Evolutionary conservation across 768 basidiomycete species (phyloP).

Genomic region (Psilocybe subaeruginosa): DNA sequence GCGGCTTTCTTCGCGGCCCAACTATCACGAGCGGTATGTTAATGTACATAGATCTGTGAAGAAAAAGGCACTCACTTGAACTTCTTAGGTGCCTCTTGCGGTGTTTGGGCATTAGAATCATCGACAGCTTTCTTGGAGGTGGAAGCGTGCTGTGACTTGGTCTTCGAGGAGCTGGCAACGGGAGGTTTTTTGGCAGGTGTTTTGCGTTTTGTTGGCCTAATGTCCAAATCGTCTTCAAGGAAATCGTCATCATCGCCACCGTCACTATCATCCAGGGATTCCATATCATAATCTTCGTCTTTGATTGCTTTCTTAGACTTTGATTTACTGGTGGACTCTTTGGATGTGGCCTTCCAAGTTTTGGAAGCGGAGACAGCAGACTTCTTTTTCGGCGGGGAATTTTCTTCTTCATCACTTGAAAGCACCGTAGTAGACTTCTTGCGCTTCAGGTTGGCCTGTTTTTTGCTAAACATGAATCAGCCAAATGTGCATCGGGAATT

Average conservation of each 20-base stretch:
- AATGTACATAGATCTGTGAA: neutral
- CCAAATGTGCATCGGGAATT: neutral
- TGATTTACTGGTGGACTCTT: slow-evolving; percentile 25
- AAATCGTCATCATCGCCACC: slow-evolving; percentile 22
- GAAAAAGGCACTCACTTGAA: slow-evolving; percentile 24
- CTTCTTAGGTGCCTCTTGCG: slow-evolving; percentile 24
- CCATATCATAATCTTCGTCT: slow-evolving; percentile 30
- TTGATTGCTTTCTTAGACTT: slow-evolving; percentile 27
- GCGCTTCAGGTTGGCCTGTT: slow-evolving; percentile 19
- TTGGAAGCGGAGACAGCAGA: slow-evolving; percentile 28
- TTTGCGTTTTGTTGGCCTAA: slow-evolving; percentile 31
- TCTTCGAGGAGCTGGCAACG: slow-evolving; percentile 18
- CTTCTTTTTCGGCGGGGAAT: slow-evolving; percentile 44
- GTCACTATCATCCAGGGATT: slow-evolving; percentile 15
- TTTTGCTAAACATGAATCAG: slow-evolving; percentile 2
- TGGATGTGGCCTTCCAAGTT: slow-evolving; percentile 26
- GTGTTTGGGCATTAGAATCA: slow-evolving; percentile 18
- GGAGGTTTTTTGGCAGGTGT: slow-evolving; percentile 24
- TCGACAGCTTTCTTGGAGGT: slow-evolving; percentile 18
- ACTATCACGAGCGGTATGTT: slow-evolving; percentile 22
- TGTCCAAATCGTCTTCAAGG: slow-evolving; percentile 23
- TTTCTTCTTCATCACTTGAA: slow-evolving; percentile 43
- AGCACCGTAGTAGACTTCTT: slow-evolving; percentile 18
- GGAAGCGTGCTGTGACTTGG: slow-evolving; percentile 16
- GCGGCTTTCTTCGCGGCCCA: slow-evolving; percentile 60